phyloP scores from a whole-genome alignment of 495 filamentous ascomycete genomes.

The Podospora pseudocomata region DNA sequence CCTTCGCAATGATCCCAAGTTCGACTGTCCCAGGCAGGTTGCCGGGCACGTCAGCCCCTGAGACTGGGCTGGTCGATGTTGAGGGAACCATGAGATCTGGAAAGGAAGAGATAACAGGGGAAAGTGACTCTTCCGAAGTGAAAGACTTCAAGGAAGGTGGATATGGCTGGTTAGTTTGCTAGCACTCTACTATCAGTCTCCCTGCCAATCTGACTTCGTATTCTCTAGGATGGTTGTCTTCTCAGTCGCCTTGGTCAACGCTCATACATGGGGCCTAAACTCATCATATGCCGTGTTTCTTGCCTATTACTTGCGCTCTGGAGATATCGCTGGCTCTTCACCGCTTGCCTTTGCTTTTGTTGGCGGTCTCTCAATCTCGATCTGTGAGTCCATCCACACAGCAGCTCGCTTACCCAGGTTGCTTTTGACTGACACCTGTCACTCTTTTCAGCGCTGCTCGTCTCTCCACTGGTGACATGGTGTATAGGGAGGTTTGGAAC shows the following conservation, averaged over 20 bases:
- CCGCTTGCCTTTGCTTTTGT: constrained; percentile 66
- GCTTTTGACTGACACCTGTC: constrained; percentile 41
- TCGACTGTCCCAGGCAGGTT: background rate
- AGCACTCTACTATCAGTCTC: constrained; percentile 4
- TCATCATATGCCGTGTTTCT: constrained; percentile 69
- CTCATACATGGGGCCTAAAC: constrained; percentile 60
- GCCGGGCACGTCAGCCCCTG: background rate
- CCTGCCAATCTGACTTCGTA: background rate
- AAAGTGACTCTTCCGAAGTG: constrained; percentile 24
- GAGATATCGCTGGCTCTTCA: constrained; percentile 55
- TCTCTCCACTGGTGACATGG: constrained; percentile 62
- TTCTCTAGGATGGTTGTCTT: constrained; percentile 48
- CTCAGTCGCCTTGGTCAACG: constrained; percentile 51
- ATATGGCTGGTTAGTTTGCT: constrained; percentile 42
- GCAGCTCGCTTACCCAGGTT: constrained; percentile 2
- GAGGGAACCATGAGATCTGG: constrained; percentile 14
- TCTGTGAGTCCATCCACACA: constrained; percentile 26
- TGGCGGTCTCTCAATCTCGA: constrained; percentile 65
- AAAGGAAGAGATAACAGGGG: constrained; percentile 20
- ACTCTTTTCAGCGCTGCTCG: constrained; percentile 53
- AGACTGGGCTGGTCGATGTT: background rate
- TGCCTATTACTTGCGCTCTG: constrained; percentile 60
- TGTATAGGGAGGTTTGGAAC: constrained; percentile 55
- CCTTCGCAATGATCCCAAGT: background rate
- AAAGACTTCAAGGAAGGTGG: constrained; percentile 44